Evolutionary conservation across 2,329 filamentous ascomycete species (phyloP), one percentile per base, ranked within the genome.

Genomic region (Calonectria montana): DNA sequence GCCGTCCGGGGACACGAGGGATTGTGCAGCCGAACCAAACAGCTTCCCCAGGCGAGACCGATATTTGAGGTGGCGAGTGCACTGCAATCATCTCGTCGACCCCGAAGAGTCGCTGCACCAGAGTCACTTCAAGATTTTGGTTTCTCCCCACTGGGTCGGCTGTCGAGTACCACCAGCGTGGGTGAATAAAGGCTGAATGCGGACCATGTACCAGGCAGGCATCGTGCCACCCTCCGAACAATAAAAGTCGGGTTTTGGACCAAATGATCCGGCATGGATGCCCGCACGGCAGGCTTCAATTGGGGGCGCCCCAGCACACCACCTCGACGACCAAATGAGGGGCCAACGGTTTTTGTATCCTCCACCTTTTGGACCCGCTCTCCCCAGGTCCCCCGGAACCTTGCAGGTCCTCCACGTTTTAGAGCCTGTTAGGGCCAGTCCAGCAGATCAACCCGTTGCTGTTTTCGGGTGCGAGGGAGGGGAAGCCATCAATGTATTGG

Each of bases 391-490:
- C 70, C 71, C 66, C 21, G 68, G 45, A 64, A 55, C 71, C 64
- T 59, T 67, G 67, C 59, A 43, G 23, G 35, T 71, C 47, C 74
- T 78, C 75, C 75, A 69, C 69, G 73, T 74, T 77, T 75, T 75
- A 65, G 59, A 66, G 47, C 48, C 31, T 21, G 21, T 62, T 62
- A 45, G 57, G 39, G 53, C 59, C 55, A 48, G 70, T 41, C 59
- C 57, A 65, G 27, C 62, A 67, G 66, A 76, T 74, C 65, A 70
- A 61, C 27, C 48, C 66, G 57, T 71, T 67, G 57, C 73, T 69
- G 55, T 35, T 75, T 74, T 63, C 31, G 63, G 74, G 48, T 53
- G 57, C 25, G 62, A 45, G 73, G 64, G 67, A 72, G 64, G 63
- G 61, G 66, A 57, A 61, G 65, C 63, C 71, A 55, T 45, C 45